A percentile compares a stretch with the other conserved stretches of the same genome.
phyloP scores from a whole-genome alignment of 2,329 filamentous ascomycete species.

The Coniochaeta prunicola region DNA sequence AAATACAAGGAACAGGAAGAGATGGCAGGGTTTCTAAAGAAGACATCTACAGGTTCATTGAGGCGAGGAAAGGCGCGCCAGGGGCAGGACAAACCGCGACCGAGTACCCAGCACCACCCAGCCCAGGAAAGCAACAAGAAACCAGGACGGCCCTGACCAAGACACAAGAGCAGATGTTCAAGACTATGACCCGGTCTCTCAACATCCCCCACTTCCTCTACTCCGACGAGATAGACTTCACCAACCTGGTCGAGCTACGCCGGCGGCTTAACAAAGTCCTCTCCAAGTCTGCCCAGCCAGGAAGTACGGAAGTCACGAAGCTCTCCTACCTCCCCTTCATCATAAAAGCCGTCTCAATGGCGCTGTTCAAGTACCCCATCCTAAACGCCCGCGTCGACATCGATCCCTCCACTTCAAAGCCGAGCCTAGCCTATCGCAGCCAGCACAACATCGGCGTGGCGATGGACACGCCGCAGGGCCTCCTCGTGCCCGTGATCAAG shows the following conservation, averaged over 20 bases:
- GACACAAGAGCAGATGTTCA: constrained; percentile 92
- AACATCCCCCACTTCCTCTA: constrained; percentile 94
- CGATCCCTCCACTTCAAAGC: constrained; percentile 50
- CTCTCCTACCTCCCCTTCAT: constrained; percentile 91
- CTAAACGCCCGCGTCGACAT: constrained; percentile 80
- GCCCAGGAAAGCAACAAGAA: constrained; percentile 52
- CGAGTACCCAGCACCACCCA: constrained; percentile 4
- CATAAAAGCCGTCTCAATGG: constrained; percentile 87
- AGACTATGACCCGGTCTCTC: constrained; percentile 88
- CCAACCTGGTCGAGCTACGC: constrained; percentile 64
- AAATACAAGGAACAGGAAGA: constrained; percentile 78
- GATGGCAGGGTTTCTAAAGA: constrained; percentile 90
- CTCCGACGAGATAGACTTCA: constrained; percentile 81
- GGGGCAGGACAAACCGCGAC: constrained; percentile 12
- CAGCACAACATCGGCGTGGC: constrained; percentile 94
- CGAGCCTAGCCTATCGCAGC: constrained; percentile 67
- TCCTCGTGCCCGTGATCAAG: constrained; percentile 87
- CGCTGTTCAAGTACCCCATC: constrained; percentile 73
- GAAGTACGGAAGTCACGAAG: constrained; percentile 47
- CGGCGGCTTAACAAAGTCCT: constrained; percentile 65
- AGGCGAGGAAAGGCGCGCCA: constrained; percentile 34
- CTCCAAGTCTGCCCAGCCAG: constrained; percentile 30
- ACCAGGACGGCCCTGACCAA: constrained; percentile 63
- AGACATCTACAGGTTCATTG: constrained; percentile 70
- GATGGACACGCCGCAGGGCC: constrained; percentile 83